Base-by-base conservation (phyloP, 345 rosid species). In the Aquilaria sinensis region DNA sequence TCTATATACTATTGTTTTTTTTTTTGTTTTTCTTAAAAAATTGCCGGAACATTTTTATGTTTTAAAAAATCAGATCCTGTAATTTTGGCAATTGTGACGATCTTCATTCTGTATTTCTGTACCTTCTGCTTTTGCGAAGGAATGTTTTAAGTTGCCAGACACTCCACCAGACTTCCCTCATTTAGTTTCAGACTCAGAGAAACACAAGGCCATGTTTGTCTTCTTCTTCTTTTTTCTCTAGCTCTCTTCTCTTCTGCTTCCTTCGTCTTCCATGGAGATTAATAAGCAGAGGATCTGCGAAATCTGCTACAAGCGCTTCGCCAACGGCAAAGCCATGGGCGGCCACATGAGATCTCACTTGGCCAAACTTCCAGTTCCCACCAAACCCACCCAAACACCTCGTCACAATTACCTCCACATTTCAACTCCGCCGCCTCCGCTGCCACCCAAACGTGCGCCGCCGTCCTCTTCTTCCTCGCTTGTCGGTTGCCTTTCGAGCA, bases 281-380 rank as follows among this genome's bases (percentile, higher is more conserved):
- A 55, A 61, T 8, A 58, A 68, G 12, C 37, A 33, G 16, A 62
- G 69, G 57, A 61, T 69, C 59, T 85, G 90, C 71, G 76, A 62
- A 77, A 85, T 82, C 85, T 85, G 90, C 58, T 67, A 56, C 76
- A 70, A 73, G 53, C 64, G 75, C 34, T 82, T 85, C 50, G 73
- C 82, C 14, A 82, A 73, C 60, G 85, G 90, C 41, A 85, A 82
- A 72, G 90, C 90, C 72, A 74, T 85, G 85, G 90, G 90, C 15
- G 90, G 87, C 29, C 90, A 82, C 69, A 80, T 82, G 87, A 82
- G 83, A 78, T 82, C 87, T 71, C 87, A 85, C 69, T 16, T 74
- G 0, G 78, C 74, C 4, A 81, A 75, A 62, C 75, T 72, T n/a
- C 85, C 81, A 6, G 53, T 83, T 31, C 72, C 83, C 58, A 54